phyloP scores from a whole-genome alignment of 352 stramenopile genomes.

The Phytophthora multivora region DNA sequence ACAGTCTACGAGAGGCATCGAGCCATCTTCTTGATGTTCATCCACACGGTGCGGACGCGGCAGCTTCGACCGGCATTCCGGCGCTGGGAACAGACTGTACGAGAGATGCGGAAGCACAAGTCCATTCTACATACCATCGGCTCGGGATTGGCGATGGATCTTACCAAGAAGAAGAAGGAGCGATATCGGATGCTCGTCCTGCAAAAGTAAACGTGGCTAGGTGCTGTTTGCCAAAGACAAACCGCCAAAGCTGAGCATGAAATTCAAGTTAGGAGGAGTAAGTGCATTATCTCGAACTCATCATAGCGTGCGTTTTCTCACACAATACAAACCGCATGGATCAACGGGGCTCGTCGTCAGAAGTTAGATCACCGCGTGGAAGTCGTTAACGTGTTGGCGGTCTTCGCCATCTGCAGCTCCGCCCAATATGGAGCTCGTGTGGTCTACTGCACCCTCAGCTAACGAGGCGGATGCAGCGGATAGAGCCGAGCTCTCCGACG shows the following conservation, averaged over 20 bases:
- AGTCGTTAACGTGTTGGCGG: constrained; percentile 28
- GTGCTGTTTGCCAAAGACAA: background rate
- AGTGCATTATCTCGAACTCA: constrained; percentile 11
- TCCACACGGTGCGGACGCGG: constrained; percentile 45
- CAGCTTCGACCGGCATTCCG: constrained; percentile 66
- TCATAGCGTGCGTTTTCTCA: background rate
- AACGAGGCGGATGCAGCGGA: constrained; percentile 44
- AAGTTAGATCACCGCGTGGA: constrained; percentile 46
- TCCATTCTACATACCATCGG: constrained; percentile 49
- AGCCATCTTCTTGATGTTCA: constrained; percentile 47
- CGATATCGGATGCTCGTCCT: constrained; percentile 71
- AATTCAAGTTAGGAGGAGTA: constrained; percentile 8
- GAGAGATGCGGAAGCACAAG: constrained; percentile 53
- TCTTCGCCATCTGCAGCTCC: constrained; percentile 17
- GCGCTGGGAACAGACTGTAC: constrained; percentile 53
- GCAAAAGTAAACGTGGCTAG: constrained; percentile 49
- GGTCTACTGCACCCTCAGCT: constrained; percentile 37
- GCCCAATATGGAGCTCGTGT: constrained; percentile 34
- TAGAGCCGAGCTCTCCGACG: constrained; percentile 41
- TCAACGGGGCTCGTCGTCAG: background rate
- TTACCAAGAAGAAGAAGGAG: constrained; percentile 67
- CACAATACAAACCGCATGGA: constrained; percentile 4
- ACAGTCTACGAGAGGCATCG: constrained; percentile 56
- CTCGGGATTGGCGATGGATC: constrained; percentile 58
- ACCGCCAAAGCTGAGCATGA: constrained; percentile 2